Conservation (phyloP, 345 rosid species). For the Erysimum cheiranthoides region DNA sequence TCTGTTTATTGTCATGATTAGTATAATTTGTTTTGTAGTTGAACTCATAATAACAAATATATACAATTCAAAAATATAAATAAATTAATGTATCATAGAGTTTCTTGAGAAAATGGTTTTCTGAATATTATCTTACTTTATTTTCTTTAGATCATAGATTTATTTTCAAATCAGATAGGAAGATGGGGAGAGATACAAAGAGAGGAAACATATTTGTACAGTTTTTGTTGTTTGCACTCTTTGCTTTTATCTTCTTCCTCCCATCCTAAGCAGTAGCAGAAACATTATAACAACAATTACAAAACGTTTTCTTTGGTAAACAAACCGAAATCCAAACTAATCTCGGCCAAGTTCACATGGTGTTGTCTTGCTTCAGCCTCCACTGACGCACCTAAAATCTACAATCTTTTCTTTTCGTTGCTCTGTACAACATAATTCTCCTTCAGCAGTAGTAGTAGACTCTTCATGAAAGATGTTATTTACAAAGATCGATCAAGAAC, state of each 20-base stretch:
- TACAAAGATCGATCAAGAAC: slow-evolving; percentile 25
- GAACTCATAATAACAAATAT: neutral
- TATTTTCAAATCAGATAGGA: slow-evolving; percentile 2
- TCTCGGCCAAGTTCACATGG: slow-evolving; percentile 22
- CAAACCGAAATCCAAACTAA: neutral
- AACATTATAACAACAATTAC: slow-evolving; percentile 18
- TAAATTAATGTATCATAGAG: neutral
- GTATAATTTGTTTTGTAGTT: neutral
- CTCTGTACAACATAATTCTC: slow-evolving; percentile 24
- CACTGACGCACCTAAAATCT: slow-evolving; percentile 15
- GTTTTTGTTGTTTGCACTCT: slow-evolving; percentile 26
- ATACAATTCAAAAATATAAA: neutral
- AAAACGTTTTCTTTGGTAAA: slow-evolving; percentile 1
- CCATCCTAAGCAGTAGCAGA: slow-evolving; percentile 23
- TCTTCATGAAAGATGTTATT: neutral
- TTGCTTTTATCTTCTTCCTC: slow-evolving; percentile 19
- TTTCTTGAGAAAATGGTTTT: neutral
- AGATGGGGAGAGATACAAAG: slow-evolving; percentile 18
- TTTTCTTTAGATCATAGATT: neutral
- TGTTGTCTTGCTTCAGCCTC: neutral
- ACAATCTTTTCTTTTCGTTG: slow-evolving; percentile 11
- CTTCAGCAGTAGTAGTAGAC: neutral
- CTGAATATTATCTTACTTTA: neutral
- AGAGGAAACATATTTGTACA: slow-evolving; percentile 14
- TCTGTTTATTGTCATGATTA: neutral